A percentile compares a stretch with the other conserved stretches of the same genome.
These are phyloP conservation scores for Leccinellum albellum DNA, from an alignment of 768 basidiomycete genomes.

Conservation along the genomic window DNA sequence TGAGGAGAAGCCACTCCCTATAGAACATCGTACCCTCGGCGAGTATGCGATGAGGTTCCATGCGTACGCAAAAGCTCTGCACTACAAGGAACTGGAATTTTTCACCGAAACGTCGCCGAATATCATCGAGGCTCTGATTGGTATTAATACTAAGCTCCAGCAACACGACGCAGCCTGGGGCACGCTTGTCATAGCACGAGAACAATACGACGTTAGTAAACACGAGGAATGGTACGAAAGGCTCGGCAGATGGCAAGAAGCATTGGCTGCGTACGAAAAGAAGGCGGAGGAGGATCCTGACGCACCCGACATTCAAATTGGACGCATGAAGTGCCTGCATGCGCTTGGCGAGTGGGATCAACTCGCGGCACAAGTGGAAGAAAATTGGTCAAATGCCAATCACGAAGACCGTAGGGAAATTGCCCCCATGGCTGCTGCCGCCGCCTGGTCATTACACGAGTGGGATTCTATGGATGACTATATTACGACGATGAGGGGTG, in stretches of 20 bases:
- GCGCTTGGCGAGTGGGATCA: constrained; percentile 98
- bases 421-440: constrained; percentile 94
- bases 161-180: constrained; percentile 99
- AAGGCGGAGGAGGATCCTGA: constrained; percentile 73
- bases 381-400: constrained; percentile 80
- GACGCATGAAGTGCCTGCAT: constrained; percentile 93
- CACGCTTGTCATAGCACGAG: constrained; percentile 83
- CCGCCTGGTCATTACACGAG: constrained; percentile 93
- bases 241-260: constrained; percentile 94
- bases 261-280: constrained; percentile 78
- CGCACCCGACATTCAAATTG: constrained; percentile 74
- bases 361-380: constrained; percentile 79
- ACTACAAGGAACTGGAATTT: constrained; percentile 98
- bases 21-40: constrained; percentile 89
- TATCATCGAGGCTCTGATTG: constrained; percentile 91
- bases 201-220: constrained; percentile 85
- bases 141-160: constrained; percentile 93
- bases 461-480: constrained; percentile 99
- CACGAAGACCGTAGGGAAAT: constrained; percentile 86
- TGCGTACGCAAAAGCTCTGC: constrained; percentile 95
- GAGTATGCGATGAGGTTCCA: constrained; percentile 91
- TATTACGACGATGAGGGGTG: constrained; percentile 86
- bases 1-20: constrained; percentile 92
- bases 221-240: constrained; percentile 99
- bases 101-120: constrained; percentile 87